Evolutionary conservation across 768 basidiomycete genomes (phyloP).

Genomic region (Panaeolus papilionaceus): DNA sequence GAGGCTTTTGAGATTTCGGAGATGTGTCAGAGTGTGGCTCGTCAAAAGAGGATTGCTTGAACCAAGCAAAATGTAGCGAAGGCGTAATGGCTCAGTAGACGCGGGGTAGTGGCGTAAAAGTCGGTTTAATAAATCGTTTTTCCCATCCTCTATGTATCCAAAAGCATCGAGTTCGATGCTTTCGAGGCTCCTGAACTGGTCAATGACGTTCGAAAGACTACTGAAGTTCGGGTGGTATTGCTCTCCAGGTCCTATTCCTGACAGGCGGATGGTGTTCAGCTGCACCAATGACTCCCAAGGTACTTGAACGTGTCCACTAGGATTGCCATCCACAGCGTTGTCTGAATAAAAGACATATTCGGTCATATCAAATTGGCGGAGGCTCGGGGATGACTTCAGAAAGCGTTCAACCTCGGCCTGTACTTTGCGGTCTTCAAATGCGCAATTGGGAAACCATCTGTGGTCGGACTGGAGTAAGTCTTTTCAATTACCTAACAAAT

Average conservation of each 20-base stretch:
- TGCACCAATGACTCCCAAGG: background rate
- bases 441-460: conserved; percentile 4
- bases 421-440: background rate
- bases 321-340: background rate
- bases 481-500: background rate
- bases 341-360: background rate
- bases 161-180: background rate
- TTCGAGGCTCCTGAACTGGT: background rate
- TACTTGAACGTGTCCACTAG: background rate
- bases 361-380: conserved; percentile 2
- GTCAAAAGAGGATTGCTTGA: background rate
- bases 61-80: background rate
- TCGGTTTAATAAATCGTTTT: background rate
- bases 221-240: background rate
- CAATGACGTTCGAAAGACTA: background rate
- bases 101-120: background rate
- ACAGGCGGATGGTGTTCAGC: background rate
- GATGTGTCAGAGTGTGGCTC: background rate
- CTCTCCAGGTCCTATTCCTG: background rate
- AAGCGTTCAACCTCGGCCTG: background rate
- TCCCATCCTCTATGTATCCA: background rate
- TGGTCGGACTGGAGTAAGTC: background rate
- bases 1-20: background rate
- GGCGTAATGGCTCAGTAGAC: background rate
- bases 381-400: background rate